These are phyloP conservation scores for Fagopyrum homotropicum DNA, from an alignment of 148 eudicot genomes.

Conservation along the genomic window DNA sequence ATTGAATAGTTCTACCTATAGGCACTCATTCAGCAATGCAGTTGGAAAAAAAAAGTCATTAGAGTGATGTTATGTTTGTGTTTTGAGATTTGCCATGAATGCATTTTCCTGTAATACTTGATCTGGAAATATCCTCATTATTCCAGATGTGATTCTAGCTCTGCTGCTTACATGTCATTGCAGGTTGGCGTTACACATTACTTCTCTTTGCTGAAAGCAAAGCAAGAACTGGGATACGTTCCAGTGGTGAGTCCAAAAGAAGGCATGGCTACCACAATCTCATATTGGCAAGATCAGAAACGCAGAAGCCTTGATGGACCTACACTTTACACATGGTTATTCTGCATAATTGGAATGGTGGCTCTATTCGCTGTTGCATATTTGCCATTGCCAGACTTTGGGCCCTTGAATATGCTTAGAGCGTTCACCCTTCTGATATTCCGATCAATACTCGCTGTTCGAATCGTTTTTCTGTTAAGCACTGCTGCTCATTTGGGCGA, in stretches of 20 bases:
- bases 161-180: neutral
- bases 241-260: constrained; percentile 66
- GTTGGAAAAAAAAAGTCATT: neutral
- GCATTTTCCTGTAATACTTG: neutral
- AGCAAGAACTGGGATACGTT: constrained; percentile 64
- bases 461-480: constrained; percentile 28
- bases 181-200: constrained; percentile 90
- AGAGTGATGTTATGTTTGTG: neutral
- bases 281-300: constrained; percentile 67
- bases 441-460: constrained; percentile 36
- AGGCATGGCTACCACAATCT: constrained; percentile 74
- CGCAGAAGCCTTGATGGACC: constrained; percentile 69
- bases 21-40: neutral
- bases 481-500: constrained; percentile 48
- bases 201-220: constrained; percentile 76
- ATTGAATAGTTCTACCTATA: neutral
- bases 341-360: constrained; percentile 50
- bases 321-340: constrained; percentile 61
- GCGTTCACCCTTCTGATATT: constrained; percentile 39
- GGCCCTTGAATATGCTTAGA: constrained; percentile 45
- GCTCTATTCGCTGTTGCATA: constrained; percentile 48
- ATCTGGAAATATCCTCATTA: neutral
- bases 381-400: constrained; percentile 62
- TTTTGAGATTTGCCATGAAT: neutral
- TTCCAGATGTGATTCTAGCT: no score